Evolutionary conservation across 2,329 filamentous ascomycete genomes (phyloP), one percentile per base, ranked within the genome.

Genomic region (Leptodontidium sp.): DNA sequence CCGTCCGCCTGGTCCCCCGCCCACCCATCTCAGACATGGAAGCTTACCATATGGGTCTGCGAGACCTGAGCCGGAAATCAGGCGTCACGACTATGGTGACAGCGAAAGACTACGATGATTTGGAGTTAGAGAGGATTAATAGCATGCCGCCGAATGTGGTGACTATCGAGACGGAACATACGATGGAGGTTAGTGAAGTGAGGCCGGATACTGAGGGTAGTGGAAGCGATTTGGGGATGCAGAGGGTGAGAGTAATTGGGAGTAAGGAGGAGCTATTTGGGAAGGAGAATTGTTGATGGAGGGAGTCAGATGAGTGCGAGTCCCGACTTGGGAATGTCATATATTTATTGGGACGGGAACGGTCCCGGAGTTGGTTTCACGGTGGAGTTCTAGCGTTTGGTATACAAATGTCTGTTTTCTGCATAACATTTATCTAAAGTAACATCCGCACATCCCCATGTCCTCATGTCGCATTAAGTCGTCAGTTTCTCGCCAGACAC

Each of bases 61-160:
- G 67, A 45, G 68, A 70, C 8, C 71, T 69, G 32, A 63, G 43
- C 35, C 58, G 57, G 4, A 66, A 58, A 59, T 61, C 58, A 8
- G 71, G 69, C 4, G 70, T 74, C 17, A 74, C 73, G 7, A 74
- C 71, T 1, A 29, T 72, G 12, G 71, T 74, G 1, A 71, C 72
- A 7, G 67, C 67, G 6, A 67, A 24, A 17, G 61, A 67, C 7
- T 26, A 45, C 2, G 67, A 68, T 24, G 61, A 67, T n/a, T 24
- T 66, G 17, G 63, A 63, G 21, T 21, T 67, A 45, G 67, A 66
- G 15, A 53, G 61, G 21, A 68, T 65, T 9, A 70, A 50, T 24
- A 66, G 40, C n/a, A 49, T 72, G n/a, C 68, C 69, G 26, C 61
- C 63, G 2, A 67, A 68, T 40, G 67, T 68, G 7, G 68, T 74